Evolutionary conservation across 306 rosid species (phyloP).

Genomic region (Hylodesmum podocarpum): DNA sequence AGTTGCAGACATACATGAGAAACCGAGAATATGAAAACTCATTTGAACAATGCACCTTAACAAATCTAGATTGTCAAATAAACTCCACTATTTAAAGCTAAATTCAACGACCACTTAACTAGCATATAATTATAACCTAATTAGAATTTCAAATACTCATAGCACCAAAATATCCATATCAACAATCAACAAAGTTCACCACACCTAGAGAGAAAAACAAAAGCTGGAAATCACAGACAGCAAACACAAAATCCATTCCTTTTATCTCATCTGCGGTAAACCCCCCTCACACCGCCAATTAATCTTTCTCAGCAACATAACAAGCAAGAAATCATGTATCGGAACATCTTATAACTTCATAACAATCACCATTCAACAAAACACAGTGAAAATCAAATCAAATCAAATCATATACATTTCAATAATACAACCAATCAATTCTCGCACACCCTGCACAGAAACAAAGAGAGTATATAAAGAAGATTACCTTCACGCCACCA

Average conservation of each 20-base stretch:
- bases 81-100: neutral
- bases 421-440: neutral
- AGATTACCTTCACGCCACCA: slow-evolving; percentile 57
- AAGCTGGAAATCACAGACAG: neutral
- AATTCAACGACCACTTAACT: neutral
- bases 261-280: neutral
- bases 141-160: neutral
- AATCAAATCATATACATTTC: neutral
- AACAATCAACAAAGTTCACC: neutral
- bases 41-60: neutral
- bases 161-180: neutral
- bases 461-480: neutral
- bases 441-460: neutral
- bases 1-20: neutral
- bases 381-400: neutral
- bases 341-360: neutral
- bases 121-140: neutral
- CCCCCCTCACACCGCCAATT: neutral
- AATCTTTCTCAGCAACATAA: slow-evolving; percentile 11
- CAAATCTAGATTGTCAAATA: neutral
- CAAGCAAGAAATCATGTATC: neutral
- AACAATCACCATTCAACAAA: slow-evolving; percentile 3
- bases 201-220: neutral
- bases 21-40: neutral
- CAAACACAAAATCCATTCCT: neutral